phyloP scores from a whole-genome alignment of 2,329 filamentous ascomycete species.

The Xylariaceae sp. region DNA sequence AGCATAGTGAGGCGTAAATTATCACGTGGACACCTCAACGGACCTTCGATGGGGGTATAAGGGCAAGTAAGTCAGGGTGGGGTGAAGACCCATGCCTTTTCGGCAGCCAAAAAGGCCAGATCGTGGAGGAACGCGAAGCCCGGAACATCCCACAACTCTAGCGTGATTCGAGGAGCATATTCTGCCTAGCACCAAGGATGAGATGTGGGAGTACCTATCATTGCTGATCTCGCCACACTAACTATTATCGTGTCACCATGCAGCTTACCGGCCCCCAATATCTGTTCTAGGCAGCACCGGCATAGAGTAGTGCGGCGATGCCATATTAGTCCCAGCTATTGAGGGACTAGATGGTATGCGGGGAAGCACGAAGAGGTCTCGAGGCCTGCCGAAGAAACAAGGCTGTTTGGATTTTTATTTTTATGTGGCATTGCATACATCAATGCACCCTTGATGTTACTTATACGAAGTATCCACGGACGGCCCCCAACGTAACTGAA shows the following conservation, averaged over 20 bases:
- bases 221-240: background rate
- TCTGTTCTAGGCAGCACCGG: background rate
- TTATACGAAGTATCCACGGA: constrained; percentile 4
- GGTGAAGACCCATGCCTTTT: too few relatives aligned
- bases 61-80: too few relatives aligned
- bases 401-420: background rate
- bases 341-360: too few relatives aligned
- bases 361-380: too few relatives aligned
- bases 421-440: background rate
- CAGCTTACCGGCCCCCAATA: constrained; percentile 2
- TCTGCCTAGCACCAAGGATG: too few relatives aligned
- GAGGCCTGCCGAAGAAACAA: background rate
- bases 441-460: background rate
- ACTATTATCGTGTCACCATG: background rate
- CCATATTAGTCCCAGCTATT: constrained; percentile 9
- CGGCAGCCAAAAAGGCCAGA: too few relatives aligned
- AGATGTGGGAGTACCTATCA: too few relatives aligned
- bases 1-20: background rate
- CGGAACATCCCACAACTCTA: too few relatives aligned
- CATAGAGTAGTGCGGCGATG: background rate
- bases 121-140: too few relatives aligned
- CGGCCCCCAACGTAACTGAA: constrained; percentile 9
- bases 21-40: background rate
- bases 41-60: background rate
- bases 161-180: background rate